A percentile compares a stretch with the other conserved stretches of the same genome.
Evolutionary conservation across 2,329 filamentous ascomycete species (phyloP).

Genomic region (Myrmaecium sp.): DNA sequence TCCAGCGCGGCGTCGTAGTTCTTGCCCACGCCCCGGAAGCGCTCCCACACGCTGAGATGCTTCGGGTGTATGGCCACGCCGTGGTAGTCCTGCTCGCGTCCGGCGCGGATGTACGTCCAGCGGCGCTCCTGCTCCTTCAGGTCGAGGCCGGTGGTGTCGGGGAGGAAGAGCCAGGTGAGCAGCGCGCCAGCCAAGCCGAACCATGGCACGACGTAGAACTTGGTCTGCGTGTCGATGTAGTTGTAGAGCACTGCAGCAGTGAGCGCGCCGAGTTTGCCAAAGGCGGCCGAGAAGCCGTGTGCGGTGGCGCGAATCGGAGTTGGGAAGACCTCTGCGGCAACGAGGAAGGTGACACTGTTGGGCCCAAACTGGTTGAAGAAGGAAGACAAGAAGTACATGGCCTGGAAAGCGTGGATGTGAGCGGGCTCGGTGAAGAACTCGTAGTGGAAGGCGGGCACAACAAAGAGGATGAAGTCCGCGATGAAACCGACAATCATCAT

Average conservation of each 20-base stretch:
- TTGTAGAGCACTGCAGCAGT: slow-evolving; percentile 81
- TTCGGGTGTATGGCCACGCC: slow-evolving; percentile 81
- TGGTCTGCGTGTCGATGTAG: slow-evolving; percentile 72
- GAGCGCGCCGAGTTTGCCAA: slow-evolving; percentile 78
- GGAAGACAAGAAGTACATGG: slow-evolving; percentile 94
- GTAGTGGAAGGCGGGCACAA: slow-evolving; percentile 79
- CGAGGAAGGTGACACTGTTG: slow-evolving; percentile 91
- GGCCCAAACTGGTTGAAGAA: slow-evolving; percentile 99
- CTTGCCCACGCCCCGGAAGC: slow-evolving; percentile 60
- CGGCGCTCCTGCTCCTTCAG: slow-evolving; percentile 94
- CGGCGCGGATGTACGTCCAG: slow-evolving; percentile 72
- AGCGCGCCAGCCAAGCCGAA: slow-evolving; percentile 80
- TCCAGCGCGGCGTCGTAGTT: slow-evolving; percentile 69
- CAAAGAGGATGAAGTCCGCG: slow-evolving; percentile 83
- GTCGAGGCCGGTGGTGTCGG: slow-evolving; percentile 93
- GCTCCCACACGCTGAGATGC: slow-evolving; percentile 81
- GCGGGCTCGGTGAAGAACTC: slow-evolving; percentile 57
- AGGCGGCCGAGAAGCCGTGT: slow-evolving; percentile 84
- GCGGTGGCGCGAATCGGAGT: slow-evolving; percentile 84
- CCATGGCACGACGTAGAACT: slow-evolving; percentile 90
- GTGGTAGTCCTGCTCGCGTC: slow-evolving; percentile 69
- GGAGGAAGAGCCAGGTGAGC: slow-evolving; percentile 70
- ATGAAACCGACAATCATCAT: slow-evolving; percentile 94
- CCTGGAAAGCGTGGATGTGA: slow-evolving; percentile 78
- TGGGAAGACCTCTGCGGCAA: slow-evolving; percentile 91